phyloP scores from a whole-genome alignment of 805 yeast genomes.

The Komagataella pastoris region DNA sequence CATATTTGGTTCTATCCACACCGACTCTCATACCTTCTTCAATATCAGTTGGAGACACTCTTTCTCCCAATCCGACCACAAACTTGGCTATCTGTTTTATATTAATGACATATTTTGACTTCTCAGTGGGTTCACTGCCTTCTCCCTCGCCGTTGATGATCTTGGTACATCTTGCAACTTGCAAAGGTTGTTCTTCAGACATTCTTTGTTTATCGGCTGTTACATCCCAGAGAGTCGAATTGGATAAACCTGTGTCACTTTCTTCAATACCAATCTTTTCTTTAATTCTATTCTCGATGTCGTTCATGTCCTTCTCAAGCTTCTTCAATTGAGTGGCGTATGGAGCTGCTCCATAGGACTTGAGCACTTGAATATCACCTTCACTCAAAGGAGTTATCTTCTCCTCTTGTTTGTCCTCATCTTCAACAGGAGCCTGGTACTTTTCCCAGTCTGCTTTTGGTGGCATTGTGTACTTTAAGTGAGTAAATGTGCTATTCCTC shows the following conservation, averaged over 20 bases:
- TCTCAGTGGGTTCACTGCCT: conserved; percentile 28
- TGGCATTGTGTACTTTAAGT: conserved; percentile 41
- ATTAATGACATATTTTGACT: conserved; percentile 87
- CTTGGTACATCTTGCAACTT: conserved; percentile 97
- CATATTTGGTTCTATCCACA: conserved; percentile 93
- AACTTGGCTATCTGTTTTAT: conserved; percentile 97
- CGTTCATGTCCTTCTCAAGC: conserved; percentile 78
- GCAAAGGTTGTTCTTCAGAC: conserved; percentile 90
- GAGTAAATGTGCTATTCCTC: not conserved
- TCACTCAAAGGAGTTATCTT: conserved; percentile 81
- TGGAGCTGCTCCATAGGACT: conserved; percentile 97
- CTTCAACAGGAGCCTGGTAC: conserved; percentile 77
- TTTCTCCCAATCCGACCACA: conserved; percentile 91
- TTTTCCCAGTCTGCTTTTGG: conserved; percentile 99
- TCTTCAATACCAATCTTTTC: conserved; percentile 92
- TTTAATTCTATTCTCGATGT: conserved; percentile 75
- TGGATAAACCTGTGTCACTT: conserved; percentile 95
- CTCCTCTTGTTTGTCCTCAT: conserved; percentile 43
- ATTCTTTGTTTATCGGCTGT: conserved; percentile 90
- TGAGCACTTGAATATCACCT: conserved; percentile 93
- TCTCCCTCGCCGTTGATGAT: conserved; percentile 55
- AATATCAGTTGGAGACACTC: conserved; percentile 96
- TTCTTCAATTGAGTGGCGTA: conserved; percentile 71
- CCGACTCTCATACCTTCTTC: conserved; percentile 99
- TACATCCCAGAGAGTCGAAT: conserved; percentile 96